phyloP scores from a whole-genome alignment of 148 eudicot genomes.

The Fallopia convolvulus region DNA sequence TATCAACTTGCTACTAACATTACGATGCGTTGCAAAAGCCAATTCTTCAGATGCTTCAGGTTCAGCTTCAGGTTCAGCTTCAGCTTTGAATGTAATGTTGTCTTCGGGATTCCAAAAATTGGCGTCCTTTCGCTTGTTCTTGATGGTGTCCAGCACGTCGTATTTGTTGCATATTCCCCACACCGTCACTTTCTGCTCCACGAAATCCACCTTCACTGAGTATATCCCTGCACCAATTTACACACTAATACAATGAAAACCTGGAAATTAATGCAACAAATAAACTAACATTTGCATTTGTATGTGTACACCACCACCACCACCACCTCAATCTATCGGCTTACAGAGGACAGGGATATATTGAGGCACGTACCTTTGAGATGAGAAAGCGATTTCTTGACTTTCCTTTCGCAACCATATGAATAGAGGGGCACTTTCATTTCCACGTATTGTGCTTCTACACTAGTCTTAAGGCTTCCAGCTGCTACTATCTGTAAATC shows the following conservation, averaged over 20 bases:
- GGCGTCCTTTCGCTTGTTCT: conserved; percentile 69
- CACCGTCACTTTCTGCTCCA: conserved; percentile 77
- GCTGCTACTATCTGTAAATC: conserved; percentile 57
- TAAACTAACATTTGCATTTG: too few species aligned
- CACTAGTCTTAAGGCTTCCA: conserved; percentile 19
- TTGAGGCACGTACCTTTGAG: conserved; percentile 41
- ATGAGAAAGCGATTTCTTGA: conserved; percentile 66
- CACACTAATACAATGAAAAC: neutral
- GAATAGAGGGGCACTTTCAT: conserved; percentile 92
- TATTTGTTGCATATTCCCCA: conserved; percentile 95
- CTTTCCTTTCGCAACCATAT: conserved; percentile 75
- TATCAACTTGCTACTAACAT: conserved; percentile 24
- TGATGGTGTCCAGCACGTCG: conserved; percentile 54
- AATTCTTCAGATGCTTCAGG: neutral
- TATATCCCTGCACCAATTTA: conserved; percentile 54
- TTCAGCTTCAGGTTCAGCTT: conserved; percentile 16
- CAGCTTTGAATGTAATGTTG: conserved; percentile 12
- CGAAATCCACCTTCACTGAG: conserved; percentile 61
- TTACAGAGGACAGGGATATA: too few species aligned
- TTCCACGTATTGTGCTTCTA: conserved; percentile 78
- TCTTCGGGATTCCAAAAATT: conserved; percentile 63
- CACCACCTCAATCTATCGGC: too few species aligned
- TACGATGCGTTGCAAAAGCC: neutral
- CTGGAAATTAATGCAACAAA: too few species aligned
- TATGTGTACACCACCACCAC: too few species aligned